Percentiles rank a stretch among this genome's conserved stretches.
Evolutionary conservation across 2,329 filamentous ascomycete species (phyloP).

Genomic region (Exophiala bonariae): DNA sequence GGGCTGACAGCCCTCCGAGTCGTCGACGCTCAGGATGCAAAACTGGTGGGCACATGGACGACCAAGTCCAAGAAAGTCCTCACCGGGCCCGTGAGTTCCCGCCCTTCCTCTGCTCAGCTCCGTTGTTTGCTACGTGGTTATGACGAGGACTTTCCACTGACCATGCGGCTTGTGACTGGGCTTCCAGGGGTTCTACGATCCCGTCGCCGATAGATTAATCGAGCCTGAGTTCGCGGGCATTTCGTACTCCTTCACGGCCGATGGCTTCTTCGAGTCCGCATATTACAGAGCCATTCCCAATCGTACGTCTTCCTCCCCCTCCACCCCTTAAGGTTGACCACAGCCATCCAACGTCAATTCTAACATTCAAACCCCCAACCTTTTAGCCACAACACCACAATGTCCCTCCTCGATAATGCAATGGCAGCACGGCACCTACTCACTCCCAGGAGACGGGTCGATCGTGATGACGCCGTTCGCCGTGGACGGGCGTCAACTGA

Average conservation of each 20-base stretch:
- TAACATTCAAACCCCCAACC: too few species aligned
- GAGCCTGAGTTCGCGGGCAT: conserved; percentile 68
- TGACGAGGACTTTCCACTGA: neutral
- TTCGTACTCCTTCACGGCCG: conserved; percentile 70
- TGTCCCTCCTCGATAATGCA: conserved; percentile 68
- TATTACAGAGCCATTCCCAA: conserved; percentile 70
- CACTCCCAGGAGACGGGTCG: conserved; percentile 57
- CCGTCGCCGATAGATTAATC: conserved; percentile 63
- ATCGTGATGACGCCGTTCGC: conserved; percentile 61
- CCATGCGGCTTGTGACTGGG: neutral
- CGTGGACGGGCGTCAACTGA: conserved; percentile 67
- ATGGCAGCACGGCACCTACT: conserved; percentile 70
- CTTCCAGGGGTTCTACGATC: conserved; percentile 71
- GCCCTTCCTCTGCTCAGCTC: neutral
- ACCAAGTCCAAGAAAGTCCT: conserved; percentile 69
- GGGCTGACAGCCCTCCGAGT: conserved; percentile 12
- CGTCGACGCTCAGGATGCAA: conserved; percentile 26
- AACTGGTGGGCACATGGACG: conserved; percentile 69
- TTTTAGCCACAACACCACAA: conserved; percentile 58
- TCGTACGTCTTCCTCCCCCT: conserved; percentile 49
- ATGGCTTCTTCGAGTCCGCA: conserved; percentile 68
- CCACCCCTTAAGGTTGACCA: neutral
- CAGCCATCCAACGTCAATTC: neutral
- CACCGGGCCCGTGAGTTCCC: conserved; percentile 62
- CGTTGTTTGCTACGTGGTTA: too few species aligned